Evolutionary conservation across 2,329 filamentous ascomycete species (phyloP).

Genomic region (Aschersonia sp.): DNA sequence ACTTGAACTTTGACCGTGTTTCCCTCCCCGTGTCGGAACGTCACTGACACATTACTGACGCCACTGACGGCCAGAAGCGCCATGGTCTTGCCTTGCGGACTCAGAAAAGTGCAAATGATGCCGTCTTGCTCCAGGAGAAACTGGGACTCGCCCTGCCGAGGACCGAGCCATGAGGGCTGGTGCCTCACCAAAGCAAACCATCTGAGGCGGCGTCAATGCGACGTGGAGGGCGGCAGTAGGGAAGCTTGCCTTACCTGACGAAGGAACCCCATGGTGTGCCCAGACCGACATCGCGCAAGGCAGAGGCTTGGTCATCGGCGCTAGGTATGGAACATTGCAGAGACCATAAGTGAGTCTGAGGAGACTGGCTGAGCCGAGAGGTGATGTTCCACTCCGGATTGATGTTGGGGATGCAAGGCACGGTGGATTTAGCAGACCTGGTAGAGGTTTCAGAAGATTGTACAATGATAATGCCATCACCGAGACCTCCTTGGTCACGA

Average conservation of each 20-base stretch:
- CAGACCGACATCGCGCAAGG: slow-evolving; percentile 39
- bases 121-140: slow-evolving; percentile 66
- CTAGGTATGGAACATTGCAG: slow-evolving; percentile 41
- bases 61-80: slow-evolving; percentile 70
- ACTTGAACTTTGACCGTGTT: slow-evolving; percentile 56
- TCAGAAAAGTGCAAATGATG: slow-evolving; percentile 65
- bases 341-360: slow-evolving; percentile 57
- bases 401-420: slow-evolving; percentile 41
- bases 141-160: slow-evolving; percentile 59
- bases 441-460: slow-evolving; percentile 14
- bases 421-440: slow-evolving; percentile 23
- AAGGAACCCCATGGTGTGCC: slow-evolving; percentile 47
- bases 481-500: slow-evolving; percentile 45
- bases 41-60: slow-evolving; percentile 52
- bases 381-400: slow-evolving; percentile 40
- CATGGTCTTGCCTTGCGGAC: slow-evolving; percentile 55
- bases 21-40: slow-evolving; percentile 50
- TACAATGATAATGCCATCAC: slow-evolving; percentile 47
- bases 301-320: slow-evolving; percentile 42
- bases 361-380: slow-evolving; percentile 48
- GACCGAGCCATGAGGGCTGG: slow-evolving; percentile 76
- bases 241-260: slow-evolving; percentile 35
- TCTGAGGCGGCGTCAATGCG: slow-evolving; percentile 20
- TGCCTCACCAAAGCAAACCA: slow-evolving; percentile 75
- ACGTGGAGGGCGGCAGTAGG: background rate